Evolutionary conservation across 179 eudicot species (phyloP).

Genomic region (Drosera spatulata): DNA sequence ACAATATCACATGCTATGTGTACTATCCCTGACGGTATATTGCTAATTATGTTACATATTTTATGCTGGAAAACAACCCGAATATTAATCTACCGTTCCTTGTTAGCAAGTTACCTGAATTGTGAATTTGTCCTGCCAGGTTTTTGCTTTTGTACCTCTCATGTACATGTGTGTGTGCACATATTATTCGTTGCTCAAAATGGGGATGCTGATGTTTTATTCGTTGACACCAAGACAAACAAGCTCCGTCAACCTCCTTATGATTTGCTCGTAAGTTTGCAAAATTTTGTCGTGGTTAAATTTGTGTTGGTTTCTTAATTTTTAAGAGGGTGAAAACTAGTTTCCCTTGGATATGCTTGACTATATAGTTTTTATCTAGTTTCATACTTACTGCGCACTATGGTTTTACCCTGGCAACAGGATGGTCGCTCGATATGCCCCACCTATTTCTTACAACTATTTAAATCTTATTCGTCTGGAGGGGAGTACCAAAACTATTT

Average conservation of each 20-base stretch:
- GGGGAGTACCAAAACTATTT: conserved; percentile 62
- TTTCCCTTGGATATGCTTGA: neutral
- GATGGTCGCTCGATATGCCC: conserved; percentile 99
- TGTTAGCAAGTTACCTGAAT: neutral
- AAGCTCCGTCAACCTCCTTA: conserved; percentile 91
- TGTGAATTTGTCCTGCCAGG: conserved; percentile 28
- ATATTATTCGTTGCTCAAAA: conserved; percentile 80
- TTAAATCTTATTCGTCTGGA: conserved; percentile 83
- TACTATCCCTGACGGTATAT: too few species aligned
- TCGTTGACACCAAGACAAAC: conserved; percentile 96
- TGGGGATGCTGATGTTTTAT: conserved; percentile 87
- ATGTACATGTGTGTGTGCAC: conserved; percentile 97
- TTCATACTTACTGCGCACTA: neutral
- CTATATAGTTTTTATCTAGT: neutral
- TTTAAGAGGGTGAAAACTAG: neutral
- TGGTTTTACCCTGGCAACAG: conserved; percentile 22
- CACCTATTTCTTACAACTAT: conserved; percentile 95
- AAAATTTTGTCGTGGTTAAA: neutral
- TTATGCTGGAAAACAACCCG: neutral
- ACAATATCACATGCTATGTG: too few species aligned
- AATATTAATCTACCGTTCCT: neutral
- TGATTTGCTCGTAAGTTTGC: conserved; percentile 93
- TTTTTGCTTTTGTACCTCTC: conserved; percentile 79
- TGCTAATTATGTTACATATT: too few species aligned
- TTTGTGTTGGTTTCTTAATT: neutral